These are phyloP conservation scores for Detonula confervacea DNA, from an alignment of 352 stramenopile genomes.

Conservation along the genomic window DNA sequence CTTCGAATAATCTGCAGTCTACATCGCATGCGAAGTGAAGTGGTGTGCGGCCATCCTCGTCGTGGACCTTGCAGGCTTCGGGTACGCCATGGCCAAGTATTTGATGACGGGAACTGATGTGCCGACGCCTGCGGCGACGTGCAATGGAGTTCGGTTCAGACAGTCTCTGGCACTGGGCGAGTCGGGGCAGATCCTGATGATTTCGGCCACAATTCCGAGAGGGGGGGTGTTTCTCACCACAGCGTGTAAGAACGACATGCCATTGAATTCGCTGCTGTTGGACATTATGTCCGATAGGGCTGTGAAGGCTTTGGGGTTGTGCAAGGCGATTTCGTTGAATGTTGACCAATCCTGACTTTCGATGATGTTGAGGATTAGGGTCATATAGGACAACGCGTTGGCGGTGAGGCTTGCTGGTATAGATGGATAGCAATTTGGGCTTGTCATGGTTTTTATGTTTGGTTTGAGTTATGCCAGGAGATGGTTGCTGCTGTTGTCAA, in stretches of 20 bases:
- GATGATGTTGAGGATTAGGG: slow-evolving; percentile 27
- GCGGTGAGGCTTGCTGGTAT: not conserved
- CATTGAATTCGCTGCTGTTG: slow-evolving; percentile 31
- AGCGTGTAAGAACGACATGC: slow-evolving; percentile 44
- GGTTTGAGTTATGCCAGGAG: too few relatives aligned
- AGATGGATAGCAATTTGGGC: not conserved
- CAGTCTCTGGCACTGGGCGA: slow-evolving; percentile 16
- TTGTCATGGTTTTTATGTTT: not conserved
- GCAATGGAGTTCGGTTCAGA: slow-evolving; percentile 41
- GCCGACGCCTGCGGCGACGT: slow-evolving; percentile 38
- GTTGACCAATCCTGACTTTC: slow-evolving; percentile 33
- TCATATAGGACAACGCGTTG: slow-evolving; percentile 6
- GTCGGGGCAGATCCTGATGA: slow-evolving; percentile 35
- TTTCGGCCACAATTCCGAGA: slow-evolving; percentile 21
- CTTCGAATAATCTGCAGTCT: slow-evolving; percentile 46
- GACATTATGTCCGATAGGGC: slow-evolving; percentile 20
- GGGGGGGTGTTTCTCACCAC: slow-evolving; percentile 25
- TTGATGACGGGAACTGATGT: slow-evolving; percentile 22
- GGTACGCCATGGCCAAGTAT: slow-evolving; percentile 19
- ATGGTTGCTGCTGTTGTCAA: too few relatives aligned
- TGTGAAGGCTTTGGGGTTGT: slow-evolving; percentile 31
- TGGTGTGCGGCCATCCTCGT: slow-evolving; percentile 46
- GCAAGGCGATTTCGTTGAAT: slow-evolving; percentile 20
- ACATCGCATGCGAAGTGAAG: slow-evolving; percentile 51
- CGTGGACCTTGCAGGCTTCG: slow-evolving; percentile 35